Conservation (phyloP, 257 asterid genomes). For the Solanum bulbocastanum region DNA sequence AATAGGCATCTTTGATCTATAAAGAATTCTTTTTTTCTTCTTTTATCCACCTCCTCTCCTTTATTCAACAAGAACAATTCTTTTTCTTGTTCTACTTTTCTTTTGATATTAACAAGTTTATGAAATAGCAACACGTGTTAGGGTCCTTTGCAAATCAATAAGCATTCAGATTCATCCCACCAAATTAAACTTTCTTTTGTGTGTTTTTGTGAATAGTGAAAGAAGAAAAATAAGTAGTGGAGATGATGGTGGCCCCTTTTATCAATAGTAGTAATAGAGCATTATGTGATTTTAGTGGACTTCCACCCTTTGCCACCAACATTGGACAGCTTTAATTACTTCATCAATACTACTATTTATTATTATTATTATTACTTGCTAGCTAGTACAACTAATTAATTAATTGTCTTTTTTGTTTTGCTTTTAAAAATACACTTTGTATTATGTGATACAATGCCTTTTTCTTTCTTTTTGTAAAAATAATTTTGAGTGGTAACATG, state of each 20-base stretch:
- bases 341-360: neutral
- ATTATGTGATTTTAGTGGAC: constrained; percentile 16
- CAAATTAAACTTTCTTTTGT: neutral
- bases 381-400: neutral
- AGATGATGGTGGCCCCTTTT: constrained; percentile 13
- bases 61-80: neutral
- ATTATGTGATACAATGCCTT: neutral
- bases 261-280: constrained; percentile 3
- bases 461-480: neutral
- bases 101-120: neutral
- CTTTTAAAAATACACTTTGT: neutral
- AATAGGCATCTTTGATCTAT: neutral
- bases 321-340: constrained; percentile 16
- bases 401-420: neutral
- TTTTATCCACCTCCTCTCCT: neutral
- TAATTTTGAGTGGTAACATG: neutral
- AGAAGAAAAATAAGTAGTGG: constrained; percentile 2
- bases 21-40: neutral
- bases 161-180: constrained; percentile 7
- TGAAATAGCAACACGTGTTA: constrained; percentile 18
- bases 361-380: neutral
- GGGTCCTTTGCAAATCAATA: constrained; percentile 5
- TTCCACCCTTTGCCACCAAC: constrained; percentile 24
- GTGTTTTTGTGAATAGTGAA: constrained; percentile 7
- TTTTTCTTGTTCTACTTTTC: neutral